Base-by-base conservation (phyloP, 192 early-diverging fungal species). In the Coemansia sp. region DNA sequence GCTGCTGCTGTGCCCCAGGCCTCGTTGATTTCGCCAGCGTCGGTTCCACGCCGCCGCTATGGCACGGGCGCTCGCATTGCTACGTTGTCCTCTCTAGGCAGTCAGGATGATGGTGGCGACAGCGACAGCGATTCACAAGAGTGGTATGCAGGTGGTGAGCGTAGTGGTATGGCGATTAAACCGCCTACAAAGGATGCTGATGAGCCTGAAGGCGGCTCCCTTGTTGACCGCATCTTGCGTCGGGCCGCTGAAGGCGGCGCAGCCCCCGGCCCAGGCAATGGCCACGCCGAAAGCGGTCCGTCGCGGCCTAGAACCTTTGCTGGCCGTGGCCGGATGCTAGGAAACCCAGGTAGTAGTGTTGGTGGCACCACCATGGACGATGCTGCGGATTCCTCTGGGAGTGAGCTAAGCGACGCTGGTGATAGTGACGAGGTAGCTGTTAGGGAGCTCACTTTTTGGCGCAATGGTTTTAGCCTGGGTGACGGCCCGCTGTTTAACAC, bases 81-180 rank as follows among this genome's bases (percentile, higher is more conserved):
- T 3, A 83, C 81, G n/a, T 73, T 83, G 11, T 77, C 72, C 0
- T 75, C 76, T 10, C 53, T 79, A 31, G 61, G 61, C 23, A 55
- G 33, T 7, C 42, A 59, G 23, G 62, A 47, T 25, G 35, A 39
- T 34, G 52, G 52, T 37, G 61, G 58, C 5, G 65, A 66, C 21
- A 60, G 58, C 6, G 63, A 68, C 34, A 59, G 68, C 14, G 65
- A 68, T 52, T 18, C 64, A 2, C 72, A 77, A 18, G 85, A 85
- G 56, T 94, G 86, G 67, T 99, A 90, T 85, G 88, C 95, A 18
- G 97, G 95, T 5, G 97, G 97, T 31, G 96, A 97, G 76, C 93
- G 92, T 73, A 95, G 92, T 79, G 95, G 86, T n/a, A 93, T 88
- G 41, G 70, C 68, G 2, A 62, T 65, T 9, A 64, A 62, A 53